Percentiles rank a stretch among this genome's conserved stretches.
Conservation (phyloP, 2,329 filamentous ascomycete species). For the Neoscytalidium dimidiatum region DNA sequence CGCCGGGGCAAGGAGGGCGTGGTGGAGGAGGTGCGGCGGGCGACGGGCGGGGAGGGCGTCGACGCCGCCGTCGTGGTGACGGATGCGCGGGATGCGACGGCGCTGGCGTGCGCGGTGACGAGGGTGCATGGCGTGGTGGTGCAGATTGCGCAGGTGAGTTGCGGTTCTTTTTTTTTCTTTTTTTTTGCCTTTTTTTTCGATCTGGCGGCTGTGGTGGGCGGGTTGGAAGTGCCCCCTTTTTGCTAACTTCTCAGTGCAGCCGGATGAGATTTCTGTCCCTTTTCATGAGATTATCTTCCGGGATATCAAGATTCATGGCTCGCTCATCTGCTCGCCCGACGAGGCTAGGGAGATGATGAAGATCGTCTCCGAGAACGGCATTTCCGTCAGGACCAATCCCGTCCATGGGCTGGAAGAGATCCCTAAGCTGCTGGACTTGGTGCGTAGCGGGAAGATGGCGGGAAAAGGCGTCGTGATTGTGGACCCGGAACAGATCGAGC, state of each 20-base stretch:
- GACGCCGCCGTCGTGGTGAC: constrained; percentile 57
- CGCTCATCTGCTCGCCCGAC: constrained; percentile 44
- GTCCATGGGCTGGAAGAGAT: constrained; percentile 58
- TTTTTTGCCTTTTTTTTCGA: too few species aligned
- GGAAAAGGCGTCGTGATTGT: constrained; percentile 59
- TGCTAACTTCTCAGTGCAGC: constrained; percentile 25
- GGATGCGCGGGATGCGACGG: constrained; percentile 55
- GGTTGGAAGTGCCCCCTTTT: too few species aligned
- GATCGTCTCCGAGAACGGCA: constrained; percentile 48
- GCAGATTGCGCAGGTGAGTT: constrained; percentile 57
- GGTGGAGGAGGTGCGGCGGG: constrained; percentile 49
- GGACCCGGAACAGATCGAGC: constrained; percentile 50
- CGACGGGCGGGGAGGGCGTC: constrained; percentile 53
- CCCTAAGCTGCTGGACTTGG: constrained; percentile 51
- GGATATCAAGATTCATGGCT: constrained; percentile 54
- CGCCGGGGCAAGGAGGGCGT: constrained; percentile 50
- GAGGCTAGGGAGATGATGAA: constrained; percentile 52
- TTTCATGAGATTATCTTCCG: constrained; percentile 55
- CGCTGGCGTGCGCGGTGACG: constrained; percentile 56
- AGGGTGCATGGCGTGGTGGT: constrained; percentile 61
- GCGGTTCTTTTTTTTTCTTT: constrained; percentile 14
- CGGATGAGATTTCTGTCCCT: constrained; percentile 40
- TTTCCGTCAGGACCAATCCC: constrained; percentile 53
- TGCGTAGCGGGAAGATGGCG: constrained; percentile 55
- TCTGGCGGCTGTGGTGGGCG: too few species aligned